Evolutionary conservation across 768 basidiomycete species (phyloP).

Genomic region (Lactarius evosmus): DNA sequence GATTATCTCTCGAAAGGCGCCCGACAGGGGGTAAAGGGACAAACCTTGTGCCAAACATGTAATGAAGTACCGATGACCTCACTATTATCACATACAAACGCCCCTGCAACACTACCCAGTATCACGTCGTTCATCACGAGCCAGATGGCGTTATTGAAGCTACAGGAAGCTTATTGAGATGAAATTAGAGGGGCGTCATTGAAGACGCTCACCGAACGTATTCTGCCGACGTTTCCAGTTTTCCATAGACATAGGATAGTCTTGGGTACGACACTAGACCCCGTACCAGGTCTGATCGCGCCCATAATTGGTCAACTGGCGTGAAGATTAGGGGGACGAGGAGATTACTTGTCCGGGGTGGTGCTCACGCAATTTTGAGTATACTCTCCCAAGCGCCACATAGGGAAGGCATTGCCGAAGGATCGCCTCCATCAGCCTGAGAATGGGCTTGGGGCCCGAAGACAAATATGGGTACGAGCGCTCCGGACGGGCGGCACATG

Average conservation of each 20-base stretch:
- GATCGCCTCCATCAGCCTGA: background rate
- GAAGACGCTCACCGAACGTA: conserved; percentile 25
- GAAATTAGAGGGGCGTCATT: background rate
- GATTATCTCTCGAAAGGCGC: background rate
- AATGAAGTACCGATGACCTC: conserved; percentile 42
- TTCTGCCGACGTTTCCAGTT: conserved; percentile 27
- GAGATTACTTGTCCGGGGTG: background rate
- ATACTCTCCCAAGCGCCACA: background rate
- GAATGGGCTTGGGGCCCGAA: conserved; percentile 8
- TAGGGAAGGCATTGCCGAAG: conserved; percentile 8
- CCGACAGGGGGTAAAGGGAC: background rate
- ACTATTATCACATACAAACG: conserved; percentile 69
- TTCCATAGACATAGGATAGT: conserved; percentile 26
- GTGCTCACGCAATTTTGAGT: conserved; percentile 18
- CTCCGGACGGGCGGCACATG: background rate
- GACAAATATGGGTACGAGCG: conserved; percentile 11
- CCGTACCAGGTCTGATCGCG: conserved; percentile 17
- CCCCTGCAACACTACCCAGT: conserved; percentile 69
- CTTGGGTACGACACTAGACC: conserved; percentile 21
- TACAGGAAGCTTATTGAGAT: conserved; percentile 32
- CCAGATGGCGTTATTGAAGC: conserved; percentile 93
- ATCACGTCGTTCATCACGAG: conserved; percentile 87
- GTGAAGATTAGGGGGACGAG: conserved; percentile 1
- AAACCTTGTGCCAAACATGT: conserved; percentile 16
- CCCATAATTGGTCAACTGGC: conserved; percentile 25